A percentile compares a stretch with the other conserved stretches of the same genome.
These are phyloP conservation scores for Nannochloropsis gaditana DNA, from an alignment of 108 stramenopile species.

Conservation along the genomic window DNA sequence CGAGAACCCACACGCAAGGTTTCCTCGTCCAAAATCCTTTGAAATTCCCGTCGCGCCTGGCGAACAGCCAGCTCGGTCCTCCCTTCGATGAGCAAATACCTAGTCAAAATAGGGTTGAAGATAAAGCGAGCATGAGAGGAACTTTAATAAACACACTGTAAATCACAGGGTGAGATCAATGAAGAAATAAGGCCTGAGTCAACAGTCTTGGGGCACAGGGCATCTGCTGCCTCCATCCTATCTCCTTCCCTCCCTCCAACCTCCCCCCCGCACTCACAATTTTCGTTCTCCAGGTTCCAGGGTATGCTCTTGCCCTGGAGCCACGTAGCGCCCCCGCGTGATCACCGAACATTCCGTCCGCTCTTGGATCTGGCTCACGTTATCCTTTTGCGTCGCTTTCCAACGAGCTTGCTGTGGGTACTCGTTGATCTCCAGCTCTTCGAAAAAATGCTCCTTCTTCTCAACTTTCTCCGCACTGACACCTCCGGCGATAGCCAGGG, in stretches of 20 bases:
- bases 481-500: not conserved
- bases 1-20: conserved; percentile 43
- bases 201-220: too few relatives aligned
- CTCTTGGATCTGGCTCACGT: conserved; percentile 30
- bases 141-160: not conserved
- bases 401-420: conserved; percentile 49
- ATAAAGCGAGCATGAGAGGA: not conserved
- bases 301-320: not conserved
- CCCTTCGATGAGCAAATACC: conserved; percentile 45
- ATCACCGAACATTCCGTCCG: conserved; percentile 36
- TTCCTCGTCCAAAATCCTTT: conserved; percentile 49
- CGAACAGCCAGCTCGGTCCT: conserved; percentile 38
- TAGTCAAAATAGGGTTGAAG: not conserved
- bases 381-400: conserved; percentile 46
- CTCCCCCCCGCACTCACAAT: not conserved
- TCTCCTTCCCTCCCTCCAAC: too few relatives aligned
- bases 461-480: conserved; percentile 18
- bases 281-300: not conserved
- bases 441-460: conserved; percentile 42
- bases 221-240: too few relatives aligned
- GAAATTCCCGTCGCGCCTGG: conserved; percentile 36
- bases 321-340: conserved; percentile 27
- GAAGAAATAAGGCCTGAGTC: not conserved
- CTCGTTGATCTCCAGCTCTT: conserved; percentile 57
- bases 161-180: not conserved